Percentiles rank a stretch among this genome's conserved stretches.
Conservation (phyloP, 2,329 filamentous ascomycete genomes). For the Cordyceps pruinosa region DNA sequence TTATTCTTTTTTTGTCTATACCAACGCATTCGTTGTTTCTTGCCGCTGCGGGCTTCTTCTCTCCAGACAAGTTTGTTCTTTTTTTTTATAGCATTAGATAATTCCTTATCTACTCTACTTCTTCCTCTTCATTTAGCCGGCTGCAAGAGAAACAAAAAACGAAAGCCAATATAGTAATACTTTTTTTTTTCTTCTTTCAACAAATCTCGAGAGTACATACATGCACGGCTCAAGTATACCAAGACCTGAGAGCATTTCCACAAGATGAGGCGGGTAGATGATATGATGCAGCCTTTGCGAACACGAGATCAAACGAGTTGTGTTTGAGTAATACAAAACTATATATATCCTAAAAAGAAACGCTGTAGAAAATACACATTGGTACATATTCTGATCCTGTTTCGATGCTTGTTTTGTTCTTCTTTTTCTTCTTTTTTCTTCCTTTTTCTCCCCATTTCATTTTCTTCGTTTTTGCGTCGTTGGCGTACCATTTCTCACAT, state of each 20-base stretch:
- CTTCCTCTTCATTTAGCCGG: background rate
- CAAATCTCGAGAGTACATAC: too few relatives aligned
- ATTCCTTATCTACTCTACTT: background rate
- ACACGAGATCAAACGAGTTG: background rate
- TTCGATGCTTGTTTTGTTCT: too few relatives aligned
- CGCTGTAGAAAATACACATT: background rate
- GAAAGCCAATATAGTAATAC: background rate
- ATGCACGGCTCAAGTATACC: too few relatives aligned
- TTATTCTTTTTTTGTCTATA: background rate
- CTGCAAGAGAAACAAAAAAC: background rate
- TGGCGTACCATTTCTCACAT: background rate
- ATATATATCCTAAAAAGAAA: constrained; percentile 1
- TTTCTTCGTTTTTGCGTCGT: background rate
- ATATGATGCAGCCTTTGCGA: too few relatives aligned
- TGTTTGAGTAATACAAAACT: background rate
- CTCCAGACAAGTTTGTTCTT: background rate
- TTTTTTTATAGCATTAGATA: background rate
- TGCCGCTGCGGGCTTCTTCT: background rate
- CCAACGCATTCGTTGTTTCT: background rate
- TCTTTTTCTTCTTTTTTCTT: background rate
- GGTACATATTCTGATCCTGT: background rate
- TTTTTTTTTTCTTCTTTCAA: too few relatives aligned
- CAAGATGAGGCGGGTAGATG: too few relatives aligned
- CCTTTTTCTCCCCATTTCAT: too few relatives aligned
- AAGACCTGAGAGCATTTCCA: too few relatives aligned